Base-by-base conservation (phyloP, 345 rosid species). In the Melastoma malabathricum region DNA sequence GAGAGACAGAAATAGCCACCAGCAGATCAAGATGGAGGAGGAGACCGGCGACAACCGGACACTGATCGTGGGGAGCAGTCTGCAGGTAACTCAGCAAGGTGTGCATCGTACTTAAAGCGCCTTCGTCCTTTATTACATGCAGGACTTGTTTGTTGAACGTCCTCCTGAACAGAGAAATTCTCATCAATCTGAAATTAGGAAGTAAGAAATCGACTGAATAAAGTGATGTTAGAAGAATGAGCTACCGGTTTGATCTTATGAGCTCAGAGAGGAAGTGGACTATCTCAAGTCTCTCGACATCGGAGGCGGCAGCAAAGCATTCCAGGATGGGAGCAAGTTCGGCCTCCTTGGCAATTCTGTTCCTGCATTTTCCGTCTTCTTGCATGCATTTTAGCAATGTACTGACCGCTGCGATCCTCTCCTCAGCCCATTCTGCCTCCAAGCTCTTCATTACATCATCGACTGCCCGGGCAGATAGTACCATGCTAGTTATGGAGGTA, bases 1-100 rank as follows among this genome's bases (percentile, higher is more conserved):
- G 48, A 31, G 50, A 45, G 56, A 54, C 39, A 31, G 41, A 54
- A 16, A 61, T 18, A 66, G 13, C 67, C 47, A 82, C 86, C 81
- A 79, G 73, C 55, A 82, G 76, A 73, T 82, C 90, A 46, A 82
- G 81, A 59, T 82, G 90, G 55, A 82, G 81, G 4, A 79, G 66
- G 49, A 82, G 83, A 54, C 81, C 75, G 0, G 90, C 81, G 8
- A 73, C 68, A 18, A 71, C 57, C 10, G 86, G 81, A 66, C 75
- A 46, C 29, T 82, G 81, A 18, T 75, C 76, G 44, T 41, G 65
- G 4, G 39, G 69, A 25, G 81, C 81, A 16, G 64, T 73, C 54
- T 75, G 82, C 49, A 82, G 66, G 68, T 67, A 79, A 47, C 53
- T 67, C 20, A 82, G 73, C 55, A 82, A 73, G 54, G 64, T 56